Percentiles rank a stretch among this genome's conserved stretches.
These are phyloP conservation scores for Rubus parviflorus DNA, from an alignment of 306 rosid species.

Conservation along the genomic window DNA sequence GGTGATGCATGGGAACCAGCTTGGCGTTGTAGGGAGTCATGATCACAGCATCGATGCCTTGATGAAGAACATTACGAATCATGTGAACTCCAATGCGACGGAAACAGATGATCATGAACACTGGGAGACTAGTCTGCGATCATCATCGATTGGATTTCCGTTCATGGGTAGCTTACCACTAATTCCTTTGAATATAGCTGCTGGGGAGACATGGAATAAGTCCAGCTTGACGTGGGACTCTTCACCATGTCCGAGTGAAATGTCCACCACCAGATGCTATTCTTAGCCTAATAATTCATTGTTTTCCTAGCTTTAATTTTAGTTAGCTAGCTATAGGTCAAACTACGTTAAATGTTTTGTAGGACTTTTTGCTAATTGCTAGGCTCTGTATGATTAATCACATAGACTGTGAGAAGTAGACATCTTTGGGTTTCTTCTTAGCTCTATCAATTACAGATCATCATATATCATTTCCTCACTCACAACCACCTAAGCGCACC, in stretches of 20 bases:
- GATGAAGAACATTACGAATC: slow-evolving; percentile 33
- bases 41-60: slow-evolving; percentile 22
- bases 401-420: not conserved
- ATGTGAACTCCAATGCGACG: slow-evolving; percentile 32
- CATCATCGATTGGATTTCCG: slow-evolving; percentile 44
- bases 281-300: slow-evolving; percentile 24
- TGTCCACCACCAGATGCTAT: slow-evolving; percentile 66
- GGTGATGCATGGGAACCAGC: slow-evolving; percentile 25
- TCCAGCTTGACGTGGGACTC: slow-evolving; percentile 71
- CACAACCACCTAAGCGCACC: no score
- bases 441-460: no score
- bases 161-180: slow-evolving; percentile 25
- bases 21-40: slow-evolving; percentile 13
- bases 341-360: not conserved
- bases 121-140: slow-evolving; percentile 35
- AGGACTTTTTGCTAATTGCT: not conserved
- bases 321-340: slow-evolving; percentile 10
- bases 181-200: slow-evolving; percentile 38
- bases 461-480: no score
- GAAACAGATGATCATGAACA: slow-evolving; percentile 34
- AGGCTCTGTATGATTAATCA: not conserved
- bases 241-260: slow-evolving; percentile 65
- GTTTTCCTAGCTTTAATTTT: not conserved
- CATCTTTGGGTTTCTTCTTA: not conserved
- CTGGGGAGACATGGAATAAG: slow-evolving; percentile 62